A percentile compares a stretch with the other conserved stretches of the same genome.
phyloP scores from a whole-genome alignment of 805 yeast genomes.

The Metschnikowia dekortorum region DNA sequence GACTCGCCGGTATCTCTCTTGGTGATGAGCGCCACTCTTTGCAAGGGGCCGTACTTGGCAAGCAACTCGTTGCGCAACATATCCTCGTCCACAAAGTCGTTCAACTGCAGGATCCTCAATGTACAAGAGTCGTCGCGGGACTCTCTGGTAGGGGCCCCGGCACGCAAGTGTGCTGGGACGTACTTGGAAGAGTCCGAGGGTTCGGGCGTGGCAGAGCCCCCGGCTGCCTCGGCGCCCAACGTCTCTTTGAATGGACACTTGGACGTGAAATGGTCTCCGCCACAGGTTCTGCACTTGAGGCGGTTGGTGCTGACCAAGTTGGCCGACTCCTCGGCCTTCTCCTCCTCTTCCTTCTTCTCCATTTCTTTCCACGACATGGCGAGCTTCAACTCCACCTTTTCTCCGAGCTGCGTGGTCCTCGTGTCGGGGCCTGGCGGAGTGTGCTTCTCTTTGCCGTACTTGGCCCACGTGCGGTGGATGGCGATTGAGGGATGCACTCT shows the following conservation, averaged over 20 bases:
- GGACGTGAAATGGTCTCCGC: slow-evolving; percentile 88
- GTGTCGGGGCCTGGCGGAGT: slow-evolving; percentile 82
- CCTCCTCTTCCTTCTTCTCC: slow-evolving; percentile 67
- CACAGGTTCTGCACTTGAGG: slow-evolving; percentile 83
- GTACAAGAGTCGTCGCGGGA: slow-evolving; percentile 82
- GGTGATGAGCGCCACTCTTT: slow-evolving; percentile 79
- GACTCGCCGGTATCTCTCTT: slow-evolving; percentile 92
- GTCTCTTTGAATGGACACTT: slow-evolving; percentile 96
- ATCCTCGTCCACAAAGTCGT: slow-evolving; percentile 77
- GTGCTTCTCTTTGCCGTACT: slow-evolving; percentile 76
- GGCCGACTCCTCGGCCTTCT: slow-evolving; percentile 43
- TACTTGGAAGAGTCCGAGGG: slow-evolving; percentile 28
- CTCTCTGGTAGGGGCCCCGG: slow-evolving; percentile 42
- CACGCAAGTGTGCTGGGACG: slow-evolving; percentile 44
- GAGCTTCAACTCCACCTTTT: slow-evolving; percentile 70
- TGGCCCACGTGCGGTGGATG: slow-evolving; percentile 80
- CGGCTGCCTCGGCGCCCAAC: slow-evolving; percentile 52
- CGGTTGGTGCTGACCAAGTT: slow-evolving; percentile 37
- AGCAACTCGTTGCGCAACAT: slow-evolving; percentile 70
- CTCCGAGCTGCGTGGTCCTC: slow-evolving; percentile 85
- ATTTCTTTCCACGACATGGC: slow-evolving; percentile 74
- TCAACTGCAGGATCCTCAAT: slow-evolving; percentile 85
- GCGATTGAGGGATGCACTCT: slow-evolving; percentile 83
- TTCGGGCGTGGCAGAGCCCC: slow-evolving; percentile 30
- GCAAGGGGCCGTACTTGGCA: slow-evolving; percentile 59